These are phyloP conservation scores for Triadica sebifera DNA, from an alignment of 345 rosid species.

Conservation along the genomic window DNA sequence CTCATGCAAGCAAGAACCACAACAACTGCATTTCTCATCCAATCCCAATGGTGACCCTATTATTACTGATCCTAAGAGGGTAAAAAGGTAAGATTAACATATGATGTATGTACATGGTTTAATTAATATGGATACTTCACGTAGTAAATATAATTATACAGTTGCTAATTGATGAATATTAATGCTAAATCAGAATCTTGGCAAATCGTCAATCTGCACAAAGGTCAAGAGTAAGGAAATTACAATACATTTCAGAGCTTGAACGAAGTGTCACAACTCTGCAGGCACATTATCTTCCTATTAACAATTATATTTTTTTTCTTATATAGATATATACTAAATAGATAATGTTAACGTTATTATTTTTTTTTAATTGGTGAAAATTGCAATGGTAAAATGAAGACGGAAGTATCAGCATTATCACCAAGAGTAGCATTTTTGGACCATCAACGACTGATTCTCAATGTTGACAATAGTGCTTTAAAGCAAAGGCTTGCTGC, in stretches of 20 bases:
- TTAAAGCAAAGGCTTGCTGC: conserved; percentile 96
- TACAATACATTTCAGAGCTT: conserved; percentile 59
- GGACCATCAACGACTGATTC: conserved; percentile 86
- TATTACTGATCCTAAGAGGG: conserved; percentile 77
- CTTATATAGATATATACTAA: background rate
- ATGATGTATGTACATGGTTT: no score
- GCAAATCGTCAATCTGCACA: conserved; percentile 79
- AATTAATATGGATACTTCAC: background rate
- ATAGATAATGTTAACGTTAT: background rate
- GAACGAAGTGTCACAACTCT: conserved; percentile 65
- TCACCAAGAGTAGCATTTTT: conserved; percentile 81
- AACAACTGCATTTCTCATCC: conserved; percentile 25
- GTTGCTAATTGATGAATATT: background rate
- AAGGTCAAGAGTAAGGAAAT: conserved; percentile 61
- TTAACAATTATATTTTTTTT: no score
- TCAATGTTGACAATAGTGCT: conserved; percentile 77
- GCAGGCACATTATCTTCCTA: conserved; percentile 33
- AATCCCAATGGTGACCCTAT: conserved; percentile 39
- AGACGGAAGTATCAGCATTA: conserved; percentile 86
- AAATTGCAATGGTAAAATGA: conserved; percentile 12
- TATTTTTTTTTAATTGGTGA: no score
- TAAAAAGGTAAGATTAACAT: conserved; percentile 54
- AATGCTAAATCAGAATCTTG: conserved; percentile 44
- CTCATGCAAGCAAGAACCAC: conserved; percentile 42
- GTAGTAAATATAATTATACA: no score